Conservation (phyloP, 2,329 filamentous ascomycete species). For the Xylariaceae sp. region DNA sequence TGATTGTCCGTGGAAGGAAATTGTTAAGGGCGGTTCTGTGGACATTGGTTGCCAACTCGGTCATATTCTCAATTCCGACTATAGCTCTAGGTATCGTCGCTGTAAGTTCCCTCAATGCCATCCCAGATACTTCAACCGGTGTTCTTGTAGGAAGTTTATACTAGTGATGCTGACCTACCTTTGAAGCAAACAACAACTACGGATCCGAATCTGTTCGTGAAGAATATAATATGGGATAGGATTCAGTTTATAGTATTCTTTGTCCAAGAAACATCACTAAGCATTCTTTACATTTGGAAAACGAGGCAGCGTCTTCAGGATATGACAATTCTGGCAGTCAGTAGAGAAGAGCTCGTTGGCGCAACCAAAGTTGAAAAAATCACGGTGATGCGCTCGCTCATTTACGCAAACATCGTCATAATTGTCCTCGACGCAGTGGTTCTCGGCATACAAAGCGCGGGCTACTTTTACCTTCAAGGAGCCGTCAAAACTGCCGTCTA, state of each 20-base stretch:
- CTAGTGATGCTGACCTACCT: too few relatives aligned
- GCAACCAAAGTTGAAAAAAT: constrained; percentile 7
- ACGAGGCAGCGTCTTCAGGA: constrained; percentile 22
- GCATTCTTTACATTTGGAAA: constrained; percentile 29
- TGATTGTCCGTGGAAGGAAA: constrained; percentile 24
- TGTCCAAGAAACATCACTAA: constrained; percentile 29
- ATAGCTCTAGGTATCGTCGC: constrained; percentile 26
- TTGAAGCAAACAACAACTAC: constrained; percentile 24
- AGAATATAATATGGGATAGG: constrained; percentile 29
- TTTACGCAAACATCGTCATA: constrained; percentile 36
- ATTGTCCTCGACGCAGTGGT: constrained; percentile 36
- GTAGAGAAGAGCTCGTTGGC: constrained; percentile 5
- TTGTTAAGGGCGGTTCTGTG: constrained; percentile 21
- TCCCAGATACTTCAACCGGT: too few relatives aligned
- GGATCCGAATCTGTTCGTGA: constrained; percentile 19
- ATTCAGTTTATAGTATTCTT: constrained; percentile 32
- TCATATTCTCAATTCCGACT: constrained; percentile 28
- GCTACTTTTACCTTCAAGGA: constrained; percentile 34
- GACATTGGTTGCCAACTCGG: constrained; percentile 24
- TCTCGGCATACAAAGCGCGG: constrained; percentile 35
- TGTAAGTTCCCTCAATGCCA: constrained; percentile 19
- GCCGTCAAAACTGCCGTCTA: constrained; percentile 33
- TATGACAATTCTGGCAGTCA: constrained; percentile 8
- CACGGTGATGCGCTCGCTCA: constrained; percentile 30
- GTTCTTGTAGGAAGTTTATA: background rate